Conservation (phyloP, 1,284 basidiomycete genomes). For the Mycena sp. region DNA sequence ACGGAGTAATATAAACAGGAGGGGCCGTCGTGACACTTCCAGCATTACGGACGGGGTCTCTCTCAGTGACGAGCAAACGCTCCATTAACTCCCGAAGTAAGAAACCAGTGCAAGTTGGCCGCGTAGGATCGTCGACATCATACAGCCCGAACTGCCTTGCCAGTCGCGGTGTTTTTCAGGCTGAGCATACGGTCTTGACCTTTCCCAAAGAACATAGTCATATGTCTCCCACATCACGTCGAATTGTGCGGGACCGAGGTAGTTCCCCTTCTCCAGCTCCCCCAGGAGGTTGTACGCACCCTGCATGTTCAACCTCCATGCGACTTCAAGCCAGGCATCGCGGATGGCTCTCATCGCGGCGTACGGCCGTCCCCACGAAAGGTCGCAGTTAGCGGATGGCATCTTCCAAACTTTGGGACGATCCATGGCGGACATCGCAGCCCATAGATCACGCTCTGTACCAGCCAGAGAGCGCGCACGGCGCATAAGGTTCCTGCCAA, state of each 20-base stretch:
- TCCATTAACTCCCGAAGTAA: background rate
- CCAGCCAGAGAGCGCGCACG: background rate
- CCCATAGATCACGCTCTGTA: background rate
- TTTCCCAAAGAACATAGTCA: background rate
- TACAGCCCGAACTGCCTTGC: conserved; percentile 18
- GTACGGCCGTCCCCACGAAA: background rate
- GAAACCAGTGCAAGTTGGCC: background rate
- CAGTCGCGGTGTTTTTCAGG: background rate
- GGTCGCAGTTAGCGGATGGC: too few relatives aligned
- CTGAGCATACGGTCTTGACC: background rate
- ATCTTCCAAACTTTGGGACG: background rate
- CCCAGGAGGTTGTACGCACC: background rate
- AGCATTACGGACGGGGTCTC: background rate
- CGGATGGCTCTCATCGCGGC: background rate
- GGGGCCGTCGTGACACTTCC: background rate
- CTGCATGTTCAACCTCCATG: conserved; percentile 7
- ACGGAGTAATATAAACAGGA: background rate
- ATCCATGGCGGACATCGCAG: background rate
- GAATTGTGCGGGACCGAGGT: background rate
- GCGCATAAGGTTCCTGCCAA: background rate
- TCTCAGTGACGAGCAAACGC: background rate
- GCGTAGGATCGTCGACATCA: background rate
- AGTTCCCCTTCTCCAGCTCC: background rate
- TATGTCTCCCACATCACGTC: background rate
- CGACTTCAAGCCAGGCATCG: background rate